A percentile compares a stretch with the other conserved stretches of the same genome.
Conservation (phyloP, 345 rosid genomes). For the Salix suchowensis region DNA sequence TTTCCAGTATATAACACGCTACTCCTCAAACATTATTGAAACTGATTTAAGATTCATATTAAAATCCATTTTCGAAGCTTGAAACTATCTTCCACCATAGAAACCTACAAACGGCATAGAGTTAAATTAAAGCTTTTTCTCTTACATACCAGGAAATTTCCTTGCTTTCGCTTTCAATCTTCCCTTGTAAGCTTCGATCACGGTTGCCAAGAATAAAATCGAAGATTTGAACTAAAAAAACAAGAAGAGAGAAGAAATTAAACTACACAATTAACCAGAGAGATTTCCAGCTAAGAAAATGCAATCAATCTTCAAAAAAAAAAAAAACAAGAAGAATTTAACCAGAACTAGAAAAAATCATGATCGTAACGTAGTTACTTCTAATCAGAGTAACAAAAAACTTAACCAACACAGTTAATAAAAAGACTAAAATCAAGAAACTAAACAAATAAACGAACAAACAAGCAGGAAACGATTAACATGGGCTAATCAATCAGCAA, state of each 20-base stretch:
- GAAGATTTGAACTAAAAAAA: neutral
- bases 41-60: neutral
- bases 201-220: constrained; percentile 8
- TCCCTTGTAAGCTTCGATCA: constrained; percentile 18
- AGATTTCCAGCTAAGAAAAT: neutral
- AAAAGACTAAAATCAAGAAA: neutral
- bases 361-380: neutral
- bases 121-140: neutral
- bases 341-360: neutral
- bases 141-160: constrained; percentile 22
- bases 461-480: neutral
- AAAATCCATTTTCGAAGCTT: neutral
- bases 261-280: neutral
- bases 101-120: neutral
- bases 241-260: neutral
- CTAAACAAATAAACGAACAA: neutral
- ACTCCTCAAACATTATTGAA: neutral
- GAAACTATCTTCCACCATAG: neutral
- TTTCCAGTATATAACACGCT: neutral
- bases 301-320: neutral
- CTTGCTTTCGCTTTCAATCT: constrained; percentile 5
- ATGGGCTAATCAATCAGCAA: neutral
- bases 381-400: neutral
- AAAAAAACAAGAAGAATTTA: neutral
- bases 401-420: neutral